Evolutionary conservation across 2,329 filamentous ascomycete genomes (phyloP), one percentile per base, ranked within the genome.

Genomic region (Xylogone sp.): DNA sequence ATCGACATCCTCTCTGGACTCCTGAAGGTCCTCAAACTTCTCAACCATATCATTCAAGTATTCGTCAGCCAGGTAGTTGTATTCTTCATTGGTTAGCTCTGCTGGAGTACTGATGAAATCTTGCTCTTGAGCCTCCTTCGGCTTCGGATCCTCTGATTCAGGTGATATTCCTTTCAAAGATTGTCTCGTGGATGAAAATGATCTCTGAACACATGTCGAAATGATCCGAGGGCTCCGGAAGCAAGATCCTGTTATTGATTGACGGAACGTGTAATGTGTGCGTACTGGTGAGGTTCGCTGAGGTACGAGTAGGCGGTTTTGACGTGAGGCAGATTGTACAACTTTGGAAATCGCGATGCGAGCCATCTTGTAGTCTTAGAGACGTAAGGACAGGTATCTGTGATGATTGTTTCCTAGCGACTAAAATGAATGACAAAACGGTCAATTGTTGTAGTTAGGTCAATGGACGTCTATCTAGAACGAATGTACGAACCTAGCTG

Each of bases 1-100:
- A 60, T 99, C 94, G 5, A 96, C 71, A 49, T 91, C 87, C 8
- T 87, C 84, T 7, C 79, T 73, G 27, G 78, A 73, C 64, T 97
- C 94, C 62, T 89, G 84, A 24, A 87, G 69, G 54, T 82, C 78
- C 72, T 99, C 94, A 42, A 96, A 75, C 50, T 74, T 77, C 49
- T 61, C 65, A 12, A 83, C 65, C 2, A 85, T 69, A 8, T 60
- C 64, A 4, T 85, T 77, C 61, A 97, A 77, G 68, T 88, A 96
- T 46, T 77, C 69, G 65, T 97, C 89, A 22, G 91, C 83, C 24
- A 88, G 75, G 51, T 87, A 78, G 65, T 96, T 86, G 68, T 95
- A 97, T 64, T 90, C 75, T 21, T 77, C 73, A 2, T 86, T 81
- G 2, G 81, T 80, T 55, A 97, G 75, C 46, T 87, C 77, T 2